A percentile compares a stretch with the other conserved stretches of the same genome.
These are phyloP conservation scores for Bombardia bombarda DNA, from an alignment of 495 filamentous ascomycete species.

Conservation along the genomic window DNA sequence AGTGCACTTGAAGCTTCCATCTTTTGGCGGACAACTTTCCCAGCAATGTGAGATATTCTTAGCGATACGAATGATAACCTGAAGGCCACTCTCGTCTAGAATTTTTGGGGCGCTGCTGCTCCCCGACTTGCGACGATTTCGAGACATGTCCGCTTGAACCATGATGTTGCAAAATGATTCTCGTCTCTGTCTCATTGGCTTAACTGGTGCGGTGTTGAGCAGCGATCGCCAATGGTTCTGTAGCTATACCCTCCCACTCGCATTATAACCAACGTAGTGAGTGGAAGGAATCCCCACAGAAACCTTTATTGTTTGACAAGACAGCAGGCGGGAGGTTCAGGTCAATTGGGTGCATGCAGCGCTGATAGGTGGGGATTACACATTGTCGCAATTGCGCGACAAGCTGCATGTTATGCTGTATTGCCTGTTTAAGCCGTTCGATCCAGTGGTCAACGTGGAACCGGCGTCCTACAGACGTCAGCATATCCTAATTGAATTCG, in stretches of 20 bases:
- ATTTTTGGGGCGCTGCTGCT: no score
- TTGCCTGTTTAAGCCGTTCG: slow-evolving; percentile 12
- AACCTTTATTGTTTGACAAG: slow-evolving; percentile 7
- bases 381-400: slow-evolving; percentile 18
- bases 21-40: no score
- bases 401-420: slow-evolving; percentile 20
- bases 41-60: no score
- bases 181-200: slow-evolving; percentile 19
- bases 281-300: slow-evolving; percentile 11
- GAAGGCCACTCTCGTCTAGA: neutral
- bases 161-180: slow-evolving; percentile 13
- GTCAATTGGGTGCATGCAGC: slow-evolving; percentile 1
- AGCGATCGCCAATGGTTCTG: slow-evolving; percentile 12
- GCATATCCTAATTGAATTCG: neutral
- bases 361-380: slow-evolving; percentile 13
- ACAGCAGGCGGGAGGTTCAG: slow-evolving; percentile 5
- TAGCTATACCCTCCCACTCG: slow-evolving; percentile 23
- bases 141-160: slow-evolving; percentile 1
- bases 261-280: slow-evolving; percentile 7
- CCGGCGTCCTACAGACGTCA: neutral
- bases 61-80: neutral
- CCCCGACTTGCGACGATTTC: slow-evolving; percentile 11
- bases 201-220: slow-evolving; percentile 2
- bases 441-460: slow-evolving; percentile 3
- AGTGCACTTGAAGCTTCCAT: no score